Percentiles rank a stretch among this genome's conserved stretches.
Conservation (phyloP, 2,329 filamentous ascomycete species). For the Aureobasidium uvarum region DNA sequence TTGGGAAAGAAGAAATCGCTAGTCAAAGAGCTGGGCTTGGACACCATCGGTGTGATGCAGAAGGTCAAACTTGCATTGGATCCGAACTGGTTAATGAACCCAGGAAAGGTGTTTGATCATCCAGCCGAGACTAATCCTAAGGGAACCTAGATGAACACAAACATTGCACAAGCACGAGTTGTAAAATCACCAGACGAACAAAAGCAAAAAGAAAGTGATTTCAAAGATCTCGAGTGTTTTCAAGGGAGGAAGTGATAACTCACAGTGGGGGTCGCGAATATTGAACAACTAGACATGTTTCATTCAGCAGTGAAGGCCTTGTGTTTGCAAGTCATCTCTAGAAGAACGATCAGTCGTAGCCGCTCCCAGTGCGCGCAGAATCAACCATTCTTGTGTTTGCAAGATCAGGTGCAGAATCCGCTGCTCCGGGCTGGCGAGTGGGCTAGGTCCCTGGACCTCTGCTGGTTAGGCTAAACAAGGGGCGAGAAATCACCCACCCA, state of each 20-base stretch:
- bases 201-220: background rate
- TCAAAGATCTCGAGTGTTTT: constrained; percentile 1
- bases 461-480: background rate
- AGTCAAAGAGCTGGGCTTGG: constrained; percentile 72
- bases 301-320: background rate
- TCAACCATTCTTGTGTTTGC: constrained; percentile 3
- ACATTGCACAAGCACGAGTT: background rate
- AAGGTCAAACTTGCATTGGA: constrained; percentile 79
- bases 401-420: background rate
- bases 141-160: background rate
- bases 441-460: background rate
- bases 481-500: background rate
- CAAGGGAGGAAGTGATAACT: background rate
- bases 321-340: background rate
- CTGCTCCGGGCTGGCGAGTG: background rate
- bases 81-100: constrained; percentile 86
- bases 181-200: background rate
- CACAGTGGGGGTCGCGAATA: background rate
- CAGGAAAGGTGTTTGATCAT: constrained; percentile 81
- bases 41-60: constrained; percentile 81
- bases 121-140: constrained; percentile 19
- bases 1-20: constrained; percentile 82
- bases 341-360: background rate
- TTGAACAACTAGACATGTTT: background rate
- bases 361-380: background rate